Evolutionary conservation across 352 stramenopile species (phyloP).

Genomic region (Phytopythium chamaehyphon): DNA sequence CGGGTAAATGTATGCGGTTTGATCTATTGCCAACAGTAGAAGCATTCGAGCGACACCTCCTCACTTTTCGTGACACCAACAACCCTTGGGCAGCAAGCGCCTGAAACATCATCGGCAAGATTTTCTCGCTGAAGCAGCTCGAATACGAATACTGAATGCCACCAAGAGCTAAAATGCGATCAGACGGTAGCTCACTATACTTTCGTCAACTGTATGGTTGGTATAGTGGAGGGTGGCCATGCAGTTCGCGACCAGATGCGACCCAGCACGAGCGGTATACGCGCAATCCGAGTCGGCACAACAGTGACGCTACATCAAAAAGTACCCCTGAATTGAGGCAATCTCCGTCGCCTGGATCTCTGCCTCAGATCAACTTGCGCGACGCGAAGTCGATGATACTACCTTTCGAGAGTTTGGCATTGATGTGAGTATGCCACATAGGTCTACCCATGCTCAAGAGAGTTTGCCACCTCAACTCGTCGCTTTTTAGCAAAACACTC

Average conservation of each 20-base stretch:
- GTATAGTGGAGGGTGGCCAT: background rate
- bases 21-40: too few species aligned
- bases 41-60: too few species aligned
- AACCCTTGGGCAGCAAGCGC: too few species aligned
- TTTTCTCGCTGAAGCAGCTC: too few species aligned
- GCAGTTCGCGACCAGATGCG: background rate
- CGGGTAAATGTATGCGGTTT: too few species aligned
- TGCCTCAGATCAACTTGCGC: background rate
- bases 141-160: background rate
- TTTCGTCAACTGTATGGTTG: background rate
- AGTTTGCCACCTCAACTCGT: background rate
- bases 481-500: background rate
- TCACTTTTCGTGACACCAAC: too few species aligned
- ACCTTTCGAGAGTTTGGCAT: background rate
- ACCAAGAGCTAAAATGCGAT: background rate
- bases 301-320: background rate
- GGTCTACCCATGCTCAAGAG: slow-evolving; percentile 2
- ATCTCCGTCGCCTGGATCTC: too few species aligned
- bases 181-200: slow-evolving; percentile 1
- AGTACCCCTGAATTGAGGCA: background rate
- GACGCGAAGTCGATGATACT: background rate
- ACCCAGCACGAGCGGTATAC: background rate
- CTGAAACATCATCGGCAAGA: too few species aligned
- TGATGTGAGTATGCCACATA: background rate
- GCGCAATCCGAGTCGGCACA: background rate